Base-by-base conservation (phyloP, 177 flowering plant genomes). In the Tripterygium wilfordii region DNA sequence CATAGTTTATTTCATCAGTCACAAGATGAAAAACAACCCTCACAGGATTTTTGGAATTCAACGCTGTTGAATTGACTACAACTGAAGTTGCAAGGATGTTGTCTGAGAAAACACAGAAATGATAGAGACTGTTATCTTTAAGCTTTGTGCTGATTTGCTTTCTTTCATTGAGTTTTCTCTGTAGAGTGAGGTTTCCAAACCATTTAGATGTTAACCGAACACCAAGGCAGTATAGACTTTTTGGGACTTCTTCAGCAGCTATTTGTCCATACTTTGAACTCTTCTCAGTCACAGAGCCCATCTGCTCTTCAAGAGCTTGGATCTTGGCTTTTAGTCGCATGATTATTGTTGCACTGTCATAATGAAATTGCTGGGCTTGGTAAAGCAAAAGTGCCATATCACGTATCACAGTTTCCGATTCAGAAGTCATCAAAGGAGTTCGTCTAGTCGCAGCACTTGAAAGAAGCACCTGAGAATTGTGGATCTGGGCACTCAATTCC, bases 401-500 rank as follows among this genome's bases (percentile, higher is more conserved):
- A 31, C 67, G 81, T 32, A 85, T 66, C 23, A 83, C 78, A 18
- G 73, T 59, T 66, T 80, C 94, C 28, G 94, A 60, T 65, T 88
- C 96, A 41, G 58, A 53, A 15, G 53, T 51, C 45, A 86, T 69
- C 60, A 87, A 58, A 17, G 91, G 94, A 26, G 62, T 50, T 49
- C 78, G 66, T 45, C 90, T 74, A 16, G 59, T 68, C 36, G 94
- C 96, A 47, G 91, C 88, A 63, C 67, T 70, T 18, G 95, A 88
- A 23, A 88, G 82, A 16, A 88, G 85, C 58, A 74, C 48, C 63
- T 82, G 94, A 5, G 90, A 82, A 55, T 75, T 75, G 36, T 94
- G 88, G 40, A 88, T 85, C 63, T 88, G 90, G 23, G 96, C 86
- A 67, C 94, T 80, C 40, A 88, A 58, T 44, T 88, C 96, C 94